These are phyloP conservation scores for Cucurbita pepo DNA, from an alignment of 306 rosid species.

Conservation along the genomic window DNA sequence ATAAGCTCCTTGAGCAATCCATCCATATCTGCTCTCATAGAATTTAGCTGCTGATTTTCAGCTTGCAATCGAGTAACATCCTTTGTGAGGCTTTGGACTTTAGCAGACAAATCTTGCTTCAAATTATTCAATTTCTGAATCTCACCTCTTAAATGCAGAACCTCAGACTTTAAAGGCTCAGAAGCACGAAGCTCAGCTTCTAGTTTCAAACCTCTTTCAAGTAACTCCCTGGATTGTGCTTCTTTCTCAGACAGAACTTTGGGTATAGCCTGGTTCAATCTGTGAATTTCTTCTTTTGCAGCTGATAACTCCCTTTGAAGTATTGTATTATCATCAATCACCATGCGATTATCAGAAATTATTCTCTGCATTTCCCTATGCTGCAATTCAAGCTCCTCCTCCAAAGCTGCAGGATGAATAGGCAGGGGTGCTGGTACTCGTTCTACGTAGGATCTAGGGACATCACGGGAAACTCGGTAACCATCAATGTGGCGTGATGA, in stretches of 20 bases:
- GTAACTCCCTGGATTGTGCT: constrained; percentile 16
- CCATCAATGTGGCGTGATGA: constrained; percentile 20
- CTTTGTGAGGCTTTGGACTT: constrained; percentile 34
- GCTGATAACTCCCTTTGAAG: constrained; percentile 28
- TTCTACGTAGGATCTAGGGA: constrained; percentile 12
- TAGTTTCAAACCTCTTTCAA: constrained; percentile 22
- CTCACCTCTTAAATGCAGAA: constrained; percentile 27
- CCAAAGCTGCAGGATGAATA: constrained; percentile 27
- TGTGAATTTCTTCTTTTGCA: constrained; percentile 32
- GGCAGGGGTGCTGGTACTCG: constrained; percentile 12
- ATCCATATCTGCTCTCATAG: constrained; percentile 25
- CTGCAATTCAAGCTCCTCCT: constrained; percentile 32
- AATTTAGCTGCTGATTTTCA: constrained; percentile 26
- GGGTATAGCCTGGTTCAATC: constrained; percentile 23
- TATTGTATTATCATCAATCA: constrained; percentile 27
- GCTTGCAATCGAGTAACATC: constrained; percentile 19
- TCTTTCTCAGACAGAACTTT: constrained; percentile 21
- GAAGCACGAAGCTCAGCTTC: constrained; percentile 35
- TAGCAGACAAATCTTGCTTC: constrained; percentile 23
- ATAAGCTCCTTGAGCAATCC: constrained; percentile 26
- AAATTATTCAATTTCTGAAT: constrained; percentile 18
- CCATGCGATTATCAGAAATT: constrained; percentile 21
- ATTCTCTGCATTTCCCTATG: constrained; percentile 25
- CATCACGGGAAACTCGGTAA: constrained; percentile 20
- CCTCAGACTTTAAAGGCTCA: constrained; percentile 27